phyloP scores from a whole-genome alignment of 805 yeast genomes.

The Lipomyces sp. region DNA sequence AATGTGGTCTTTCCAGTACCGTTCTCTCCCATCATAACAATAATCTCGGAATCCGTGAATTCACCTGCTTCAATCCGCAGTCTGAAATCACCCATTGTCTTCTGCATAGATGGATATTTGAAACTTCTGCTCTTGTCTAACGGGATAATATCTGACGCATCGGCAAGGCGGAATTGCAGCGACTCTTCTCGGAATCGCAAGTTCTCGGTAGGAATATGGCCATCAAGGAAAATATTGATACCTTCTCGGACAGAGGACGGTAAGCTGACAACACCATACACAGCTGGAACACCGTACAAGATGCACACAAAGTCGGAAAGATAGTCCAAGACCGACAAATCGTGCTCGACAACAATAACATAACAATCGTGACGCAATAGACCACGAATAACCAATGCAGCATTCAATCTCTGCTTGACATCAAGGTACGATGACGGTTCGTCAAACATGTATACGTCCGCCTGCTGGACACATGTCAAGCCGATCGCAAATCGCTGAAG shows the following conservation, averaged over 20 bases:
- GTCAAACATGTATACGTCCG: constrained; percentile 98
- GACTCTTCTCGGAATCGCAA: constrained; percentile 96
- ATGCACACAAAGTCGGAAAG: constrained; percentile 96
- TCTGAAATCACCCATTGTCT: constrained; percentile 96
- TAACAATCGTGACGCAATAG: constrained; percentile 70
- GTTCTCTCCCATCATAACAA: constrained; percentile 99
- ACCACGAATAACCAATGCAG: constrained; percentile 92
- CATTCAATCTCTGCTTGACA: constrained; percentile 97
- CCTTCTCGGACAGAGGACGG: constrained; percentile 99
- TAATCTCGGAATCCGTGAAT: constrained; percentile 92
- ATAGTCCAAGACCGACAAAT: constrained; percentile 95
- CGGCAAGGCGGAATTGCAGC: constrained; percentile 88
- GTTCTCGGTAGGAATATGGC: constrained; percentile 96
- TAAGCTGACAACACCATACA: constrained; percentile 96
- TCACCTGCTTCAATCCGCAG: constrained; percentile 82
- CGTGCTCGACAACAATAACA: constrained; percentile 98
- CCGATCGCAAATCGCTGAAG: constrained; percentile 98
- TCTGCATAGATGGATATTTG: constrained; percentile 78
- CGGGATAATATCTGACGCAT: constrained; percentile 77
- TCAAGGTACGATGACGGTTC: constrained; percentile 98
- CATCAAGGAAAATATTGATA: constrained; percentile 96
- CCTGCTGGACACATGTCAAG: constrained; percentile 92
- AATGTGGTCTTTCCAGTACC: constrained; percentile 99
- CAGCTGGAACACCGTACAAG: constrained; percentile 96
- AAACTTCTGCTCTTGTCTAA: constrained; percentile 80